phyloP scores from a whole-genome alignment of 371 early-diverging fungal genomes.

The Dipsacomyces acuminosporus region DNA sequence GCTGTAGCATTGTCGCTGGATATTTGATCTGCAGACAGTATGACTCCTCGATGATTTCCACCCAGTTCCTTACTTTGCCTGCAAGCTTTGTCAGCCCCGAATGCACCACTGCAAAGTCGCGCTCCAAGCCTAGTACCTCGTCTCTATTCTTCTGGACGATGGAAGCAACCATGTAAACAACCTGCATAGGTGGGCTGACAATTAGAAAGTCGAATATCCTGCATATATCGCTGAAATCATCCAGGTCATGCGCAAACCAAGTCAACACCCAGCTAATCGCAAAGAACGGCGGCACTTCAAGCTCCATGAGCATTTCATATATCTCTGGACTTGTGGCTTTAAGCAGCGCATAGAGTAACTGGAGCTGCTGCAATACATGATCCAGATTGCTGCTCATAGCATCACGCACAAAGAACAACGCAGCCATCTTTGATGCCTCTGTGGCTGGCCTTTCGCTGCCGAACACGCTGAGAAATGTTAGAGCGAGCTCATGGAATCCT shows the following conservation, averaged over 20 bases:
- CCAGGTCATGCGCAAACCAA: constrained; percentile 80
- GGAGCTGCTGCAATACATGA: constrained; percentile 34
- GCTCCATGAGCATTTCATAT: constrained; percentile 27
- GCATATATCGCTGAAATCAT: constrained; percentile 52
- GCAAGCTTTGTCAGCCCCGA: constrained; percentile 37
- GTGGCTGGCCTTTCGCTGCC: constrained; percentile 35
- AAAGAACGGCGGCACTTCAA: constrained; percentile 71
- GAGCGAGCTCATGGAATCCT: constrained; percentile 44
- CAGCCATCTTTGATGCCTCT: constrained; percentile 35
- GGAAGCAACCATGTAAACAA: constrained; percentile 67
- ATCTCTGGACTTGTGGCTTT: constrained; percentile 16
- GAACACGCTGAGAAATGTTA: constrained; percentile 41
- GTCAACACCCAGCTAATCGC: constrained; percentile 79
- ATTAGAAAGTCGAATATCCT: constrained; percentile 75
- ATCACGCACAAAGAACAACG: constrained; percentile 47
- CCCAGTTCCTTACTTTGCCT: constrained; percentile 14
- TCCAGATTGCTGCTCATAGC: constrained; percentile 45
- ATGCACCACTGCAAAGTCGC: constrained; percentile 42
- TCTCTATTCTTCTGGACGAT: constrained; percentile 17
- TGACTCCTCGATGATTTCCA: constrained; percentile 31
- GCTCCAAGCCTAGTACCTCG: constrained; percentile 26
- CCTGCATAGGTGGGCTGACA: constrained; percentile 65
- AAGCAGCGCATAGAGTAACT: constrained; percentile 33
- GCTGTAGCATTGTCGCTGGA: constrained; percentile 39
- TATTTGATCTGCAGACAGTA: constrained; percentile 23